Conservation (phyloP, 2,329 filamentous ascomycete genomes). For the Colletotrichum melonis region DNA sequence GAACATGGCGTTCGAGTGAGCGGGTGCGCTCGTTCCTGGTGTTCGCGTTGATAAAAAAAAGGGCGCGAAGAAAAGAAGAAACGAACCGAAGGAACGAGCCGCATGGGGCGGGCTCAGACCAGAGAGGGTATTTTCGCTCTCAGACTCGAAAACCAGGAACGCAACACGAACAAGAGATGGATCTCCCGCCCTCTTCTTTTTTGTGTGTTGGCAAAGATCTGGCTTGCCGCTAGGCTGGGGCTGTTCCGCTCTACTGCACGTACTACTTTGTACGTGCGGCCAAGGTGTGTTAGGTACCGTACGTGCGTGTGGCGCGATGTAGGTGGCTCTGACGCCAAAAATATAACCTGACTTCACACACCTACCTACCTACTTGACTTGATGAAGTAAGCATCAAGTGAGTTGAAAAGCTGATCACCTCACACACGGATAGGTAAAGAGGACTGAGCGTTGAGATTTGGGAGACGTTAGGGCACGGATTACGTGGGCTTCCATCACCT, state of each 20-base stretch:
- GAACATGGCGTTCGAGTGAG: neutral
- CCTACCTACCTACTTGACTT: neutral
- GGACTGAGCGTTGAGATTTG: neutral
- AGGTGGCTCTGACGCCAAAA: neutral
- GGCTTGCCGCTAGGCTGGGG: neutral
- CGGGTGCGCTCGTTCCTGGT: neutral
- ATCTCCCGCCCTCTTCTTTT: neutral
- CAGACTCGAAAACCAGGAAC: neutral
- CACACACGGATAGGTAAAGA: neutral
- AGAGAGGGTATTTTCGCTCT: neutral
- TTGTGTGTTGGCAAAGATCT: neutral
- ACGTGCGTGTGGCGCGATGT: neutral
- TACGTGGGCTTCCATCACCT: neutral
- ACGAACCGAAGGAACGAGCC: slow-evolving; percentile 6
- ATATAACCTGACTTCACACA: neutral
- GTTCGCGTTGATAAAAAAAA: neutral
- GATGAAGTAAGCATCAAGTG: too few species aligned
- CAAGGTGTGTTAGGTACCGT: too few species aligned
- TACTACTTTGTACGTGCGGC: slow-evolving; percentile 7
- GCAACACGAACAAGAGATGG: neutral
- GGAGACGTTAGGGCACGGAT: neutral
- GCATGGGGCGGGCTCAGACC: neutral
- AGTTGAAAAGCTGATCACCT: neutral
- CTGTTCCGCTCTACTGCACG: neutral
- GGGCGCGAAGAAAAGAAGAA: neutral